Base-by-base conservation (phyloP, 805 yeast species). In the Lachancea sp. region DNA sequence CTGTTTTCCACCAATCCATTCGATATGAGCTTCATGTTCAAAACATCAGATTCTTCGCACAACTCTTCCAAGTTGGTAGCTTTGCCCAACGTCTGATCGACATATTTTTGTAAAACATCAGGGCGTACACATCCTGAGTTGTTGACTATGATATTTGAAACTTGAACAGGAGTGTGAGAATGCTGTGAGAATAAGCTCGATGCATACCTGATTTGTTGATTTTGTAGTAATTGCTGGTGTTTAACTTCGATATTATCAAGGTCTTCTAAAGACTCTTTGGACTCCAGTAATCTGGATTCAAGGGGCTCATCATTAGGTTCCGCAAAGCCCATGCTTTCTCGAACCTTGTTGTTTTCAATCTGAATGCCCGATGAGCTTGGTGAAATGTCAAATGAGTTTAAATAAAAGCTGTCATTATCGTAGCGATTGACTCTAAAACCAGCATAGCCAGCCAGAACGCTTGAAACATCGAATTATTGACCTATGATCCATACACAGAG, bases 1-100 rank as follows among this genome's bases (percentile, higher is more conserved):
- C 54, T 46, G 17, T 52, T 49, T 32, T 58, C 55, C 2, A 51
- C 59, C 25, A 61, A 38, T 5, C 63, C 64, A 45, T 59, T 58
- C 30, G 57, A 57, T 1, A 56, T 47, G 37, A 65, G 36, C 41
- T 60, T 62, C 33, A 49, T 49, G 36, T 58, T 53, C n/a, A 65
- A 41, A n/a, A 49, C 31, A 47, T 61, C 61, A 7, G 61, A 51
- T 33, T 56, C 56, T 20, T 49, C 42, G 27, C 53, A 56, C 19
- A 63, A 45, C 18, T 61, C 56, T 19, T 54, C 47, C 40, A 63
- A 51, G 20, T 54, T 60, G 1, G 45, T 44, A 8, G 63, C 60
- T 31, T 52, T 52, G 3, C 49, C 39, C 19, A 65, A 44, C 1
- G 69, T 65, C 8, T 50, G 55, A 39, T 58, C 56, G 11, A 62